Base-by-base conservation (phyloP, 2,329 filamentous ascomycete genomes). In the Tolypocladium ophioglossoides region DNA sequence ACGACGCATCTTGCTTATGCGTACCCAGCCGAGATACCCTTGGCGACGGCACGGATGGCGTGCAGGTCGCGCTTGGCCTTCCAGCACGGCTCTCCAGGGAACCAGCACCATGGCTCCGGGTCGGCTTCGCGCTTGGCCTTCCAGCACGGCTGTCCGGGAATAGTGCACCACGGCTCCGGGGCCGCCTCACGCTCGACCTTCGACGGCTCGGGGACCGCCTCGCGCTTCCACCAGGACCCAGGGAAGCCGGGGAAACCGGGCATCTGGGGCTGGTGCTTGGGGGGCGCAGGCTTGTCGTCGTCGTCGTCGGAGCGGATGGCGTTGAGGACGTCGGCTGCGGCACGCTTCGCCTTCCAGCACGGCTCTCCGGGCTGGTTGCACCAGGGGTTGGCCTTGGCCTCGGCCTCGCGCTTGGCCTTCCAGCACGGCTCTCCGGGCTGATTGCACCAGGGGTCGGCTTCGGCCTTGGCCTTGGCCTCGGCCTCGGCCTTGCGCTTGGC, bases 41-140 rank as follows among this genome's bases (percentile, higher is more conserved):
- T 62, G 44, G 67, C 68, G 51, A 59, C 65, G 7, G 56, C 46
- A 48, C 61, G 56, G 46, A 68, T 60, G 18, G 60, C 61, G 7
- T 60, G 52, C 34, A 70, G 54, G 39, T 66, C 64, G 47, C 73
- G 69, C 61, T 66, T 65, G 61, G 70, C 68, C 56, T 47, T 48
- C 70, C 68, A 70, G 70, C 70, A 72, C 24, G 67, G 58, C 59
- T 72, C 63, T 55, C 75, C 74, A 32, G 54, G 54, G 30, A 64
- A 61, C 57, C 63, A 57, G 63, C 73, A 76, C 55, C 64, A 66
- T 18, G 63, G 61, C 56, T 48, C 44, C 8, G 44, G 27, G 9
- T 3, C 14, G 10, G 44, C 44, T 2, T 47, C 44, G 27, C 44
- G 44, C 18, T 47, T 47, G 9, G n/a, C 16, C 18, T 47, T 47